phyloP scores from a whole-genome alignment of 2,329 filamentous ascomycete species.

The Cercospora sojina region DNA sequence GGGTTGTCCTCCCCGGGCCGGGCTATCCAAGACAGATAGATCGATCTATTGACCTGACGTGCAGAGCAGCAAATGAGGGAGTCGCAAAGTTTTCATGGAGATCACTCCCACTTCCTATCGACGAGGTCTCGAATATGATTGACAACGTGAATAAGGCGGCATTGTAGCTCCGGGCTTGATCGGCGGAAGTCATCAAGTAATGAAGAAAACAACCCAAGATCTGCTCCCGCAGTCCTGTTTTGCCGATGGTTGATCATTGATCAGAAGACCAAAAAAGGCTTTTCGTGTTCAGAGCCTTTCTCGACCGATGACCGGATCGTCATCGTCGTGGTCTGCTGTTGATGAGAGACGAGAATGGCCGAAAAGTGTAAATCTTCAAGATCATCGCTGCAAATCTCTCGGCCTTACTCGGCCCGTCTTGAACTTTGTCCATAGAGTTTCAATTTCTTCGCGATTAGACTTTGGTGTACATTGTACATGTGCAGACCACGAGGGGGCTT shows the following conservation, averaged over 20 bases:
- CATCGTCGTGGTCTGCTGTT: background rate
- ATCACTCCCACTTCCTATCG: background rate
- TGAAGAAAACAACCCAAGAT: background rate
- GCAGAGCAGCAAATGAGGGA: background rate
- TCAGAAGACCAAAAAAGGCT: background rate
- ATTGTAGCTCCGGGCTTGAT: background rate
- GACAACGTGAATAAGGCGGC: no score
- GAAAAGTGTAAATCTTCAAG: background rate
- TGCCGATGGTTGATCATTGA: background rate
- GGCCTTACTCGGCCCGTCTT: background rate
- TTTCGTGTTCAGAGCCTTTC: background rate
- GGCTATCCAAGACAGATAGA: background rate
- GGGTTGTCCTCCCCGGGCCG: background rate
- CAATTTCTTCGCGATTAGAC: background rate
- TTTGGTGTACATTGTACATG: background rate
- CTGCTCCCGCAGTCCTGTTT: background rate
- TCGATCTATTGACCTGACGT: background rate
- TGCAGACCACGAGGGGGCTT: background rate
- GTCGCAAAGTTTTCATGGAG: background rate
- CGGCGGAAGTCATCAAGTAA: background rate
- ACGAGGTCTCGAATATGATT: background rate
- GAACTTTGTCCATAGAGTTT: background rate
- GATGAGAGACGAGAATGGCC: background rate
- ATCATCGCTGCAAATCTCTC: background rate
- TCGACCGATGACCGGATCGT: background rate